Evolutionary conservation across 441 rosid species (phyloP).

Genomic region (Gossypium lobatum): DNA sequence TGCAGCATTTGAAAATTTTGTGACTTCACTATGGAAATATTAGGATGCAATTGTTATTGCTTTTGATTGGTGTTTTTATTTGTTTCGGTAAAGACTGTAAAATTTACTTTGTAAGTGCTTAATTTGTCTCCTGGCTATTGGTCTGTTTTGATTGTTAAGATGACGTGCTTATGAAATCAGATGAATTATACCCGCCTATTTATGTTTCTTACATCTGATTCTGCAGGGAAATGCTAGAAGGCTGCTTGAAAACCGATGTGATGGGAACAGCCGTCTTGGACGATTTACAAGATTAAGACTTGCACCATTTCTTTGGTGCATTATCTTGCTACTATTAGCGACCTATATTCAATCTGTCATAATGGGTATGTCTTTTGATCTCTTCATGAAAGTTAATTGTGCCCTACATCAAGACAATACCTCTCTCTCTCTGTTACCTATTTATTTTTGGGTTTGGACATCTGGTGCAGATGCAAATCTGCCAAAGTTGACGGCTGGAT

Average conservation of each 20-base stretch:
- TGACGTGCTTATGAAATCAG: background rate
- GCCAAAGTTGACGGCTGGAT: conserved; percentile 70
- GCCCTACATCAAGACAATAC: background rate
- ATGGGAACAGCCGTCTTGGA: conserved; percentile 64
- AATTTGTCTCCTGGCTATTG: background rate
- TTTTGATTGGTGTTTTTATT: conserved; percentile 7
- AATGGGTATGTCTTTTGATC: conserved; percentile 41
- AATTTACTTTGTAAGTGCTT: conserved; percentile 5
- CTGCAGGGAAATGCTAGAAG: conserved; percentile 88
- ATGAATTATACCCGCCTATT: background rate
- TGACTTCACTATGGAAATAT: background rate
- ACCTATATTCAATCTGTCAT: conserved; percentile 66
- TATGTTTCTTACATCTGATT: conserved; percentile 12
- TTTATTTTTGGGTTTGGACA: background rate
- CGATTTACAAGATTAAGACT: conserved; percentile 75
- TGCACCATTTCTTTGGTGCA: conserved; percentile 76
- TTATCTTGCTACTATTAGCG: conserved; percentile 57
- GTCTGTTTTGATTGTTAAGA: background rate
- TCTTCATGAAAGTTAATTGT: conserved; percentile 14
- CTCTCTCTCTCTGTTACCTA: background rate
- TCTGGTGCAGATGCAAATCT: conserved; percentile 63
- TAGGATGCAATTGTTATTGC: background rate
- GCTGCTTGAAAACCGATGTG: conserved; percentile 73
- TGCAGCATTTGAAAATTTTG: background rate
- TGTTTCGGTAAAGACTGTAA: background rate